Evolutionary conservation across 164 flowering plant species (phyloP), one percentile per base, ranked within the genome.

Genomic region (Vitis rotundifolia): DNA sequence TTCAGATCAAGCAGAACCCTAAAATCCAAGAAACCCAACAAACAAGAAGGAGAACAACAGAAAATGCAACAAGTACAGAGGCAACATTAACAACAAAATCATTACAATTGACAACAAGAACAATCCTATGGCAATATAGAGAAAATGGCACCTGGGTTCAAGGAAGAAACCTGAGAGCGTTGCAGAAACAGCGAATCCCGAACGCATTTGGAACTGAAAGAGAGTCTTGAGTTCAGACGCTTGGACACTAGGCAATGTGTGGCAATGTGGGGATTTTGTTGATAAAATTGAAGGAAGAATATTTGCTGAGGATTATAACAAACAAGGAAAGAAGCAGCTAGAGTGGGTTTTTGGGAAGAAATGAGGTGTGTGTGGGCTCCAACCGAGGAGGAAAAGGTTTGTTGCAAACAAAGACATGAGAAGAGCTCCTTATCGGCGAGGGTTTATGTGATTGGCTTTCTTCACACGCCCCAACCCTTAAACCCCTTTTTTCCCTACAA

Each of bases 111-210:
- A 6, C 44, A 37, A 37, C 44, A 5, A 37, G 44, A 37, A 37
- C 44, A 37, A 5, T 37, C 44, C 44, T 8, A 8, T 9, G 19
- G 7, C 22, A 5, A 16, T 19, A 57, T 3, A 61, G 48, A 61
- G 54, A 55, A 68, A 73, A 29, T 16, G 71, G 68, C 68, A 73
- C 22, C 68, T 50, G 72, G 63, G 48, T 18, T 18, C 14, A 22
- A 37, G 60, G 6, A 28, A 29, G 52, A 68, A 51, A 76, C 74
- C 74, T 76, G 65, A 49, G 63, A 66, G 19, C 50, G 55, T 13
- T 76, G 70, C 16, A 61, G 61, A 52, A 72, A 66, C 37, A 44
- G 49, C 19, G 49, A 67, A 50, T 14, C 63, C 68, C 7, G 12
- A 26, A 28, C 61, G 71, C 71, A 71, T 56, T 64, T 51, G 60